Evolutionary conservation across 768 basidiomycete species (phyloP), one percentile per base, ranked within the genome.

Genomic region (Serendipita sp.): DNA sequence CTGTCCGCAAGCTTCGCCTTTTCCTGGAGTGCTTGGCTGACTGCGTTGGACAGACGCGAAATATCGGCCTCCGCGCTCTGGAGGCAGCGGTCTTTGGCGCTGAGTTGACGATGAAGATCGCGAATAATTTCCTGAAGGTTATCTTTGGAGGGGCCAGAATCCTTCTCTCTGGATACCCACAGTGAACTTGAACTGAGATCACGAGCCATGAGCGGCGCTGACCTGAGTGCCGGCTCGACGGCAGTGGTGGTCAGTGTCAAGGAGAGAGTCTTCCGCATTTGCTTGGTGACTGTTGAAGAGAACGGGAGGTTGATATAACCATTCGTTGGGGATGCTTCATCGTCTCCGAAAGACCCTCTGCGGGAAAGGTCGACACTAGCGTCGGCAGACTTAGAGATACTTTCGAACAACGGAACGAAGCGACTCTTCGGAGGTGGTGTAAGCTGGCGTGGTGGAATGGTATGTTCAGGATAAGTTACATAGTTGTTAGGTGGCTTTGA

Each of bases 341-440:
- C 56, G 56, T 60, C 56, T 10, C 56, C 56, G 16, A 60, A 11
- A 1, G 56, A 60, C 16, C 56, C 56, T 10, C 56, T 23, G 28
- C 56, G 28, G 16, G 56, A 60, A 35, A 60, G 34, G 34, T 60
- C 36, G 16, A n/a, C 16, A 3, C 4, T n/a, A 35, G 56, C 16
- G 10, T 32, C 56, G 28, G 56, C 34, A n/a, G 28, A 32, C 18
- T 60, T 60, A 18, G 56, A 60, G 3, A 60, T 34, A 30, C 56
- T 60, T 38, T 60, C 56, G 56, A 60, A 60, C 56, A 60, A 36
- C 10, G 56, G 56, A 10, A 38, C 56, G 36, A 60, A 60, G 30
- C 56, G 56, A 32, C 56, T 60, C 56, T 60, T 60, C 13, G 56
- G 56, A 60, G 56, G 56, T 36, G 56, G 56, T n/a, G 56, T 60